Conservation (phyloP, 75 land plant genomes). For the Selaginella tamariscina region DNA sequence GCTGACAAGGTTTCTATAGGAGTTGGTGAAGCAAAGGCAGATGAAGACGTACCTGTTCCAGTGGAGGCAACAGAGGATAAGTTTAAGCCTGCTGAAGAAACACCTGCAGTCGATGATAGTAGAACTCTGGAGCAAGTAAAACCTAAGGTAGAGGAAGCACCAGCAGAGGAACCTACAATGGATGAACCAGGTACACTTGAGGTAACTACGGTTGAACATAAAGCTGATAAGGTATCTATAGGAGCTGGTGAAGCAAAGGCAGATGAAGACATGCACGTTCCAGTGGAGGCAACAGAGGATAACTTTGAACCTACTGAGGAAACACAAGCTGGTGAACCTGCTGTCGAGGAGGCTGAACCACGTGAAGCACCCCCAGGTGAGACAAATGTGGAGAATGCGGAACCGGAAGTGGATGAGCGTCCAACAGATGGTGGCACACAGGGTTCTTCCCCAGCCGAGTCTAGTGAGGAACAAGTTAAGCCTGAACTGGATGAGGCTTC, state of each 20-base stretch:
- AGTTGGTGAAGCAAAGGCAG: background rate
- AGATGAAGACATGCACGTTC: background rate
- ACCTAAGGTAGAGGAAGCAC: background rate
- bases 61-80: background rate
- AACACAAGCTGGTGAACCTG: background rate
- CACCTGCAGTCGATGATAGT: background rate
- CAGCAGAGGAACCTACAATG: background rate
- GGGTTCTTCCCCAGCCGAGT: too few relatives aligned
- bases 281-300: background rate
- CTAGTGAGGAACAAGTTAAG: too few relatives aligned
- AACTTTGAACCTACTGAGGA: background rate
- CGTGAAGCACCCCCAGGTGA: background rate
- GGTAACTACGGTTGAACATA: background rate
- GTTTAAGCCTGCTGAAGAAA: background rate
- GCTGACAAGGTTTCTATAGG: too few relatives aligned
- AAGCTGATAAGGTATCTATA: background rate
- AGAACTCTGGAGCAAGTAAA: background rate
- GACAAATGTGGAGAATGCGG: background rate
- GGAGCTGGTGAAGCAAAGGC: background rate
- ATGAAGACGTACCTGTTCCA: background rate
- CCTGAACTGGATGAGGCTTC: too few relatives aligned
- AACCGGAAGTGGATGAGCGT: background rate
- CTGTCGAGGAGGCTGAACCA: background rate
- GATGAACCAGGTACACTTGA: background rate
- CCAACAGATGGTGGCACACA: too few relatives aligned